These are phyloP conservation scores for Ramicandelaber brevisporus DNA, from an alignment of 192 early-diverging fungal species.

Conservation along the genomic window DNA sequence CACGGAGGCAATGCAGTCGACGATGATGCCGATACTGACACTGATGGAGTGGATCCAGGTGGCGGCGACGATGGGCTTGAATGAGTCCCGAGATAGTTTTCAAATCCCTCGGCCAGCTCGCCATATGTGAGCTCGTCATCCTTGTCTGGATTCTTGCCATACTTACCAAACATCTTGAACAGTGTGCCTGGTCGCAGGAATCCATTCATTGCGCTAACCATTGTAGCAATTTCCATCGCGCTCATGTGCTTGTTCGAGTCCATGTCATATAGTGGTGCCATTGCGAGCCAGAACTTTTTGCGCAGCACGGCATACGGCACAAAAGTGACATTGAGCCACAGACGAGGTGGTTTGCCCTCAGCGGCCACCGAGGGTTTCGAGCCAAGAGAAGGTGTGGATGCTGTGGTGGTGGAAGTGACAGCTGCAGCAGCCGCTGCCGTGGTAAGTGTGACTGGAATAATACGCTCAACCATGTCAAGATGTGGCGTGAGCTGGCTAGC, in stretches of 20 bases:
- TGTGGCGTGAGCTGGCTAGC: background rate
- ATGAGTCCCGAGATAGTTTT: slow-evolving; percentile 5
- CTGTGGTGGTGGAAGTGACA: no score
- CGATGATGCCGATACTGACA: no score
- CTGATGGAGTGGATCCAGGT: no score
- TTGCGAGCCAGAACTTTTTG: slow-evolving; percentile 39
- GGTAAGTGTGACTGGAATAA: slow-evolving; percentile 10
- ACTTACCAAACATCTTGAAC: slow-evolving; percentile 21
- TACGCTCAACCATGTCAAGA: slow-evolving; percentile 16
- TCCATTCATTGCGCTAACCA: slow-evolving; percentile 43
- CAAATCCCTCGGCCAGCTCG: slow-evolving; percentile 29
- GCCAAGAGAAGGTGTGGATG: no score
- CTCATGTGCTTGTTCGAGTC: slow-evolving; percentile 34
- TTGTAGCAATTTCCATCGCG: slow-evolving; percentile 28
- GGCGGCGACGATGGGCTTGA: no score
- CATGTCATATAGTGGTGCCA: slow-evolving; percentile 28
- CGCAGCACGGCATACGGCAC: slow-evolving; percentile 33
- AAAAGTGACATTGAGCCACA: slow-evolving; percentile 32
- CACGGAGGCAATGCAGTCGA: no score
- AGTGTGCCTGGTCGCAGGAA: slow-evolving; percentile 37
- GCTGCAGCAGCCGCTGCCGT: slow-evolving; percentile 10
- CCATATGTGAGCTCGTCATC: slow-evolving; percentile 41
- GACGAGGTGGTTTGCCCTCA: no score
- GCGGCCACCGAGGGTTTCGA: no score
- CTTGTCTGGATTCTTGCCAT: slow-evolving; percentile 16